phyloP scores from a whole-genome alignment of 495 filamentous ascomycete species.

The Annulohypoxylon nitens region DNA sequence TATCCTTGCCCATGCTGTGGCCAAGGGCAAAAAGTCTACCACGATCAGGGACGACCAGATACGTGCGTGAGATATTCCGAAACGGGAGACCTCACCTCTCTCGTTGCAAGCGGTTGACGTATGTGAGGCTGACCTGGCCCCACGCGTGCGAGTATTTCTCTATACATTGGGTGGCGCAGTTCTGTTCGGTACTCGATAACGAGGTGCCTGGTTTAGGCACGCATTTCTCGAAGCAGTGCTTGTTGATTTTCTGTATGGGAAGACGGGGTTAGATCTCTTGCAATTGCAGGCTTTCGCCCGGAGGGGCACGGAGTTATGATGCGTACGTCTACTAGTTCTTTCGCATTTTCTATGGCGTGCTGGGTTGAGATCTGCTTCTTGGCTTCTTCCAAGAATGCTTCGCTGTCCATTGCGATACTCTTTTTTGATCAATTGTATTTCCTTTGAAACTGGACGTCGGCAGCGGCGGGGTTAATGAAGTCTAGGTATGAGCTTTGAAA shows the following conservation, averaged over 20 bases:
- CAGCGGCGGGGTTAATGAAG: background rate
- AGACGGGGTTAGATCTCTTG: slow-evolving; percentile 15
- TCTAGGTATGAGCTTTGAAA: slow-evolving; percentile 18
- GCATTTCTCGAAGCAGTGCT: slow-evolving; percentile 96
- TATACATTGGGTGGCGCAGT: slow-evolving; percentile 90
- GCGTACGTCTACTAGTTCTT: slow-evolving; percentile 78
- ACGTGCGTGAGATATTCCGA: background rate
- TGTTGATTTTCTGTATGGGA: slow-evolving; percentile 86
- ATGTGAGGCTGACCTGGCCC: slow-evolving; percentile 85
- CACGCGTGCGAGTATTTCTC: slow-evolving; percentile 97
- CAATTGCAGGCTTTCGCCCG: background rate
- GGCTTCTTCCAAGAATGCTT: slow-evolving; percentile 71
- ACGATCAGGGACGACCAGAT: slow-evolving; percentile 7
- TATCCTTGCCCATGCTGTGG: background rate
- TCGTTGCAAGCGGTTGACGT: slow-evolving; percentile 78
- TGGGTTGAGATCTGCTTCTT: slow-evolving; percentile 80
- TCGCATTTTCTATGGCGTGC: slow-evolving; percentile 79
- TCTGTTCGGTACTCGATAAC: slow-evolving; percentile 77
- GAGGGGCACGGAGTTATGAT: slow-evolving; percentile 10
- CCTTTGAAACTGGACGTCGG: background rate
- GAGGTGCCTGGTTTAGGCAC: slow-evolving; percentile 85
- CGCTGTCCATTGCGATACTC: slow-evolving; percentile 58
- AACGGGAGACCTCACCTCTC: slow-evolving; percentile 54
- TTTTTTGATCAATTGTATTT: background rate
- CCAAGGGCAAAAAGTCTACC: slow-evolving; percentile 18